Conservation (phyloP, 306 rosid species). For the Pyrus betulifolia region DNA sequence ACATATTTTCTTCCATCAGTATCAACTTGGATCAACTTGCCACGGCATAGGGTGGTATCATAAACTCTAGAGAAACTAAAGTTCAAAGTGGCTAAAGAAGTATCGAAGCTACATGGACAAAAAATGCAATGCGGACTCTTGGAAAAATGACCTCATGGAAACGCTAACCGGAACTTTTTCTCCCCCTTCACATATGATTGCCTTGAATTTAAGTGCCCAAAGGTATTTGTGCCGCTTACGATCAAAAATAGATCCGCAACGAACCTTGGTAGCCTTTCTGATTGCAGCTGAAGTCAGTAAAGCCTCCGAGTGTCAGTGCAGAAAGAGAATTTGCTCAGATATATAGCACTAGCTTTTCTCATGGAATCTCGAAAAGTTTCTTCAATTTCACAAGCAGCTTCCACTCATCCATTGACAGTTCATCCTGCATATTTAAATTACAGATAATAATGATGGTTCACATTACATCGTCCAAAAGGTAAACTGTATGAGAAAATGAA, state of each 20-base stretch:
- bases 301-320: neutral
- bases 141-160: neutral
- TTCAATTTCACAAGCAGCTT: conserved; percentile 74
- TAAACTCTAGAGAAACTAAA: neutral
- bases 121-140: neutral
- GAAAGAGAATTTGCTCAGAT: neutral
- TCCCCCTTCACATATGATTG: neutral
- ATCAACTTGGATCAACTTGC: neutral
- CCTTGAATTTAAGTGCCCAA: neutral
- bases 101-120: neutral
- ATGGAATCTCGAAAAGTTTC: conserved; percentile 66
- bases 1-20: neutral
- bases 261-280: neutral
- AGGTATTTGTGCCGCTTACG: neutral
- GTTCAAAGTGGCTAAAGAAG: neutral
- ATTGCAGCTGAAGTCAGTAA: neutral
- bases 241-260: neutral
- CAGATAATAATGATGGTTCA: neutral
- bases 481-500: neutral
- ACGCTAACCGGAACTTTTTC: neutral
- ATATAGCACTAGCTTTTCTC: conserved; percentile 16
- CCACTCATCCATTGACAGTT: conserved; percentile 70
- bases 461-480: neutral
- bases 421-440: conserved; percentile 45
- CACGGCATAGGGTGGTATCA: neutral